These are phyloP conservation scores for Mycena citricolor DNA, from an alignment of 1,284 basidiomycete genomes.

Conservation along the genomic window DNA sequence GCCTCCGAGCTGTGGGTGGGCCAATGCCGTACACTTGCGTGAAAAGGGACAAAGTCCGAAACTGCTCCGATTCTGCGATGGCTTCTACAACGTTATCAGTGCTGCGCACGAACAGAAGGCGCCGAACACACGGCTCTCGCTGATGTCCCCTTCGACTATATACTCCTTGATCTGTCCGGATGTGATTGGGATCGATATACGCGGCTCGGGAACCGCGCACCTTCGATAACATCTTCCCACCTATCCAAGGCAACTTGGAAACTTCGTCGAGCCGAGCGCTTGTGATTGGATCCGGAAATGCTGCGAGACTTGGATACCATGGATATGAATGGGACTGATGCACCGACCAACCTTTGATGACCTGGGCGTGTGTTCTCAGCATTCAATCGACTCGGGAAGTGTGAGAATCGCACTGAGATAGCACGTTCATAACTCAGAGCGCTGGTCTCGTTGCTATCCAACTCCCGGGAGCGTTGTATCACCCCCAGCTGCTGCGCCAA, in stretches of 20 bases:
- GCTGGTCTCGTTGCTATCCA: conserved; percentile 66
- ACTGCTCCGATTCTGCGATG: conserved; percentile 50
- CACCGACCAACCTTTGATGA: conserved; percentile 55
- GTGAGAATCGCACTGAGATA: conserved; percentile 49
- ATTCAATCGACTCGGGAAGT: background rate
- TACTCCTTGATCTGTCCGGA: conserved; percentile 60
- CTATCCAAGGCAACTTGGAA: conserved; percentile 55
- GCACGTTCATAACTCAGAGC: conserved; percentile 67
- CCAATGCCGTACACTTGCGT: conserved; percentile 74
- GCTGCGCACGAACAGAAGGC: conserved; percentile 2
- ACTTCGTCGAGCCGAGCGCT: conserved; percentile 45
- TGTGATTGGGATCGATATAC: background rate
- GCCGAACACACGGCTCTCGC: conserved; percentile 54
- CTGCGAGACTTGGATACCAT: conserved; percentile 34
- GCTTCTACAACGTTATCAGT: conserved; percentile 38
- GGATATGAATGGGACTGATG: conserved; percentile 1
- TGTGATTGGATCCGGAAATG: conserved; percentile 60
- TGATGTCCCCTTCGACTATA: conserved; percentile 50
- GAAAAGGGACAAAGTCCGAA: conserved; percentile 55
- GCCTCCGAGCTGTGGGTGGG: conserved; percentile 57
- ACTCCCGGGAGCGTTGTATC: conserved; percentile 53
- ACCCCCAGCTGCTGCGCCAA: conserved; percentile 57
- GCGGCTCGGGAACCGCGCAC: conserved; percentile 34
- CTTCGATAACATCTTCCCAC: conserved; percentile 58
- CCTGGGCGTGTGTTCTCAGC: conserved; percentile 34